These are phyloP conservation scores for Davidsoniella eucalypti DNA, from an alignment of 2,329 filamentous ascomycete genomes.

Conservation along the genomic window DNA sequence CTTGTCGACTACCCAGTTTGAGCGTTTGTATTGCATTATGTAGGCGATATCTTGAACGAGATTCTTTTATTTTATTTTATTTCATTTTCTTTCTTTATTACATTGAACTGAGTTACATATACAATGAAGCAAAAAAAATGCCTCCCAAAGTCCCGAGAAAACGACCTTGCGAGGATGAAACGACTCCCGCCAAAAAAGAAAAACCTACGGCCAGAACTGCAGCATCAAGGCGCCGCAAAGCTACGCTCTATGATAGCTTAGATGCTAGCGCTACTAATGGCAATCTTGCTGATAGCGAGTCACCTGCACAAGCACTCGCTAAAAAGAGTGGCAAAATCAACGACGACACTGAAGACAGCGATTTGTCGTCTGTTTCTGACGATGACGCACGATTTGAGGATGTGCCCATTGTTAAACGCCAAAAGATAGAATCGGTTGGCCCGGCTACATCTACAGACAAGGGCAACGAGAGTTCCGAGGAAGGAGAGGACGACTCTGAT, in stretches of 20 bases:
- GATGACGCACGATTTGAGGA: constrained; percentile 23
- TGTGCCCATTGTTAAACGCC: constrained; percentile 25
- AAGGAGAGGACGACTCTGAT: constrained; percentile 33
- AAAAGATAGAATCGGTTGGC: neutral
- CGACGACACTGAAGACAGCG: constrained; percentile 29
- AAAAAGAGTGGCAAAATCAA: constrained; percentile 6
- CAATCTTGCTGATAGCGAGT: constrained; percentile 15
- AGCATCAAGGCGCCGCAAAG: constrained; percentile 28
- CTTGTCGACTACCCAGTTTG: neutral
- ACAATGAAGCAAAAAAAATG: constrained; percentile 28
- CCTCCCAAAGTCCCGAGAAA: constrained; percentile 54
- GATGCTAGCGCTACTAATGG: constrained; percentile 28
- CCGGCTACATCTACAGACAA: neutral
- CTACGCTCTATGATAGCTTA: constrained; percentile 44
- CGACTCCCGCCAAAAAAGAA: neutral
- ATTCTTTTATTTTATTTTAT: neutral
- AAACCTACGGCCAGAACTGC: neutral
- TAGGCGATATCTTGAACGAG: neutral
- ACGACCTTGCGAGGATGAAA: constrained; percentile 29
- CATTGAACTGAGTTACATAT: neutral
- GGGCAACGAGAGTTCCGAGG: constrained; percentile 19
- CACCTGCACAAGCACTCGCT: constrained; percentile 17
- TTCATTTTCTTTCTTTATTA: neutral
- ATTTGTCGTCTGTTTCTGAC: constrained; percentile 29
- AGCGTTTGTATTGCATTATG: neutral